Base-by-base conservation (phyloP, 1,284 basidiomycete species). In the Marasmius oreades region DNA sequence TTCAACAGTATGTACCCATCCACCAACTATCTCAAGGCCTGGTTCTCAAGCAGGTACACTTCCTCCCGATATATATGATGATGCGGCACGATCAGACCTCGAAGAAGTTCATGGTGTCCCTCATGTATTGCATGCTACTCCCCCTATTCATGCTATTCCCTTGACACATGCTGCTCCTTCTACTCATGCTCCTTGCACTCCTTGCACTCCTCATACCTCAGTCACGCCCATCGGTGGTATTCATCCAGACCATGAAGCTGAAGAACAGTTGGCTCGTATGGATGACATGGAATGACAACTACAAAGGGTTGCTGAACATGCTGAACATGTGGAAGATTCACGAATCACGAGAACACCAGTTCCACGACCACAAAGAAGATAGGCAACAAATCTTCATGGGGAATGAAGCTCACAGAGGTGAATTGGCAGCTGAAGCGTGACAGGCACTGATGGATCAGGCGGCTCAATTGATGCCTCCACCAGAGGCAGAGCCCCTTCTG, bases 341-440 rank as follows among this genome's bases (percentile, higher is more conserved):
- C n/a, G n/a, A n/a, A n/a, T n/a, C 52, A 79, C n/a, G 87, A 11
- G 87, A 90, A 58, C 67, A 68, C 3, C 79, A 83, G 36, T 90
- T 87, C 71, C 77, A 79, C 14, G 72, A 73, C 1, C 78, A 81
- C 60, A 88, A 91, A 67, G 81, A 84, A 10, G 82, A 82, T 53
- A 74, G 88, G 16, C 76, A 87, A 20, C 78, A 73, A 5, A 67
- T 84, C 2, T 90, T 90, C 68, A 62, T 75, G 34, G 80, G 86
- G 2, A 75, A 75, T 50, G 85, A 90, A 63, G 74, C 71, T 1
- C 74, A 78, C 36, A 75, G 88, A 42, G 79, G 81, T 14, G 71
- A 74, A 43, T 81, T 84, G 60, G 73, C 80, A 12, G 70, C 72
- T 48, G 74, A 80, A 48, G 77, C 80, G 16, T 71, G 76, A 16